Conservation (phyloP, 257 asterid species). For the Perilla frutescens region DNA sequence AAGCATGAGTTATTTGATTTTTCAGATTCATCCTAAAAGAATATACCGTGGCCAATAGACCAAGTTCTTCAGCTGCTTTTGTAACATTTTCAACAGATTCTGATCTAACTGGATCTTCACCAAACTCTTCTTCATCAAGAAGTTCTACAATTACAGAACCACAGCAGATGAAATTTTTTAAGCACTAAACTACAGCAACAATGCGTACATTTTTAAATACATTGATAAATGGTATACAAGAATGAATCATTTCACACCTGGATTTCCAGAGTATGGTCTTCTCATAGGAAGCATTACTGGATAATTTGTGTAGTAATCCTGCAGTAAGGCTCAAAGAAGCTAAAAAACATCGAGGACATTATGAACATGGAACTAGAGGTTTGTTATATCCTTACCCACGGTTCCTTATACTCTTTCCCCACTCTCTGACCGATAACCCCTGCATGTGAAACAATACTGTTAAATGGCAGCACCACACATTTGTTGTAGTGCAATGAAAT, state of each 20-base stretch:
- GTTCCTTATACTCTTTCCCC: slow-evolving; percentile 84
- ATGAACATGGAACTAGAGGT: slow-evolving; percentile 12
- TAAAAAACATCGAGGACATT: slow-evolving; percentile 6
- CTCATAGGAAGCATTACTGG: slow-evolving; percentile 78
- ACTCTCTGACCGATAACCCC: slow-evolving; percentile 43
- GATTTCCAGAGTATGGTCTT: slow-evolving; percentile 92
- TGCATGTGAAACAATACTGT: slow-evolving; percentile 37
- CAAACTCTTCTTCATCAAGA: slow-evolving; percentile 82
- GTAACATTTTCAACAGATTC: slow-evolving; percentile 50
- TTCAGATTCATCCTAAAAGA: slow-evolving; percentile 14
- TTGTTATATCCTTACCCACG: slow-evolving; percentile 67
- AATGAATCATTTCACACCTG: slow-evolving; percentile 52
- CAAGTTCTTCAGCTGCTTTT: slow-evolving; percentile 63
- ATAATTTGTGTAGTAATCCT: slow-evolving; percentile 79
- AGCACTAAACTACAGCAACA: background rate
- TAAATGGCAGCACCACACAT: slow-evolving; percentile 8
- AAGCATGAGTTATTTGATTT: background rate
- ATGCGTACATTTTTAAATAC: background rate
- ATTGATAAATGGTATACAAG: background rate
- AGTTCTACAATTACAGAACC: slow-evolving; percentile 53
- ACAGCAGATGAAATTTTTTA: background rate
- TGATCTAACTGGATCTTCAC: slow-evolving; percentile 42
- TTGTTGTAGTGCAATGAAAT: slow-evolving; percentile 15
- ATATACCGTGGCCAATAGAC: slow-evolving; percentile 60
- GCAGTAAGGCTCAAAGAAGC: slow-evolving; percentile 25